Evolutionary conservation across 106 monocot species (phyloP).

Genomic region (Platanthera guangdongensis): DNA sequence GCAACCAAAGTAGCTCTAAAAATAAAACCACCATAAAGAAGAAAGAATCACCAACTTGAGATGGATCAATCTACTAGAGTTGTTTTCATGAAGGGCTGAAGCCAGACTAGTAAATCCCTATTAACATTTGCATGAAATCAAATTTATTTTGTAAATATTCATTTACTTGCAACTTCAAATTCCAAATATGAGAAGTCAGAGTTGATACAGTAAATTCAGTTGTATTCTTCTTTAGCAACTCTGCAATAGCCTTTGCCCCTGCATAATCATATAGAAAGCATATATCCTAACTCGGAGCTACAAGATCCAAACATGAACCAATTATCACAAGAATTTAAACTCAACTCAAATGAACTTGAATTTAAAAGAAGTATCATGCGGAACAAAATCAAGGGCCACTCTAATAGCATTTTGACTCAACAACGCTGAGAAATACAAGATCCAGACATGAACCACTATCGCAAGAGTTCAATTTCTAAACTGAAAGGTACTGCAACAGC

Average conservation of each 20-base stretch:
- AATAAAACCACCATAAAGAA: neutral
- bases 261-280: slow-evolving; percentile 14
- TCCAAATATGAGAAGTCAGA: slow-evolving; percentile 7
- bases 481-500: slow-evolving; percentile 51
- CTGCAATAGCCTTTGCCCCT: slow-evolving; percentile 85
- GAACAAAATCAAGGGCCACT: neutral
- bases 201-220: slow-evolving; percentile 81
- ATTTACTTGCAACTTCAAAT: neutral
- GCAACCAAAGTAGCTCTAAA: too few species aligned
- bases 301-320: too few species aligned
- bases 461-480: slow-evolving; percentile 19
- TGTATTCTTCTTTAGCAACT: slow-evolving; percentile 91
- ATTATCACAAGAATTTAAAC: too few species aligned
- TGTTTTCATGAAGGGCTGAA: slow-evolving; percentile 88
- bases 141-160: neutral
- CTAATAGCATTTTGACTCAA: too few species aligned
- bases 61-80: slow-evolving; percentile 70
- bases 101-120: slow-evolving; percentile 92
- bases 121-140: neutral
- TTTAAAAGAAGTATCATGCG: neutral
- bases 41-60: slow-evolving; percentile 63
- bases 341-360: slow-evolving; percentile 3
- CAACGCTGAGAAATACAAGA: too few species aligned
- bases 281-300: neutral
- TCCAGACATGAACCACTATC: neutral